A percentile compares a stretch with the other conserved stretches of the same genome.
Conservation (phyloP, 2,329 filamentous ascomycete species). For the Lasiodiplodia citricola region DNA sequence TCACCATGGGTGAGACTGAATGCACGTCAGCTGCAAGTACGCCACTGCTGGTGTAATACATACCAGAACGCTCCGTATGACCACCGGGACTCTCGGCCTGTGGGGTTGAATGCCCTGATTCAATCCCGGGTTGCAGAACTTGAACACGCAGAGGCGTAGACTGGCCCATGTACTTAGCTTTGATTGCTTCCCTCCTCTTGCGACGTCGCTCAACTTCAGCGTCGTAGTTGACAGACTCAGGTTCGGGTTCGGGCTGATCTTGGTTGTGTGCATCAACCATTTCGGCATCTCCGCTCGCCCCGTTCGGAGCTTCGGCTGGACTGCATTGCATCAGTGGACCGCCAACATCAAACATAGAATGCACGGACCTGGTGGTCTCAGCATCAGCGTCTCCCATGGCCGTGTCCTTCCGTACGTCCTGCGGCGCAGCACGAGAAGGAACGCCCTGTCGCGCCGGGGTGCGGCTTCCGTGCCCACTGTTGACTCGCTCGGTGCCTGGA, state of each 20-base stretch:
- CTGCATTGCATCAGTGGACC: neutral
- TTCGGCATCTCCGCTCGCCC: neutral
- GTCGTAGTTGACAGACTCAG: slow-evolving; percentile 68
- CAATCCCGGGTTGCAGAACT: slow-evolving; percentile 69
- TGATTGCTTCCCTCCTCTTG: slow-evolving; percentile 81
- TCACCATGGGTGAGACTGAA: slow-evolving; percentile 36
- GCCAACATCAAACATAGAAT: neutral
- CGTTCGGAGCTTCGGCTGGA: neutral
- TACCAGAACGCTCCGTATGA: slow-evolving; percentile 41
- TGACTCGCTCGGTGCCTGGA: slow-evolving; percentile 18
- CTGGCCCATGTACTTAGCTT: slow-evolving; percentile 77
- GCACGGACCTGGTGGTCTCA: neutral
- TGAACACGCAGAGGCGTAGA: slow-evolving; percentile 76
- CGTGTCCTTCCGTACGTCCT: neutral
- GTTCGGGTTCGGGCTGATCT: slow-evolving; percentile 51
- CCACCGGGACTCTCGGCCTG: slow-evolving; percentile 50
- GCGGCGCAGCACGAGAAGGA: neutral
- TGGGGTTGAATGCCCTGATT: slow-evolving; percentile 61
- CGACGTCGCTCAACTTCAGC: slow-evolving; percentile 84
- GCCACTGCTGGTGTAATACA: slow-evolving; percentile 39
- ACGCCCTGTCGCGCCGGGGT: neutral
- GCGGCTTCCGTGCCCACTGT: neutral
- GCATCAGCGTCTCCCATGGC: slow-evolving; percentile 1
- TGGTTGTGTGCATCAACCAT: slow-evolving; percentile 48
- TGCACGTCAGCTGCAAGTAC: neutral